phyloP scores from a whole-genome alignment of 2,329 filamentous ascomycete species.

The Microsporum ferrugineum region DNA sequence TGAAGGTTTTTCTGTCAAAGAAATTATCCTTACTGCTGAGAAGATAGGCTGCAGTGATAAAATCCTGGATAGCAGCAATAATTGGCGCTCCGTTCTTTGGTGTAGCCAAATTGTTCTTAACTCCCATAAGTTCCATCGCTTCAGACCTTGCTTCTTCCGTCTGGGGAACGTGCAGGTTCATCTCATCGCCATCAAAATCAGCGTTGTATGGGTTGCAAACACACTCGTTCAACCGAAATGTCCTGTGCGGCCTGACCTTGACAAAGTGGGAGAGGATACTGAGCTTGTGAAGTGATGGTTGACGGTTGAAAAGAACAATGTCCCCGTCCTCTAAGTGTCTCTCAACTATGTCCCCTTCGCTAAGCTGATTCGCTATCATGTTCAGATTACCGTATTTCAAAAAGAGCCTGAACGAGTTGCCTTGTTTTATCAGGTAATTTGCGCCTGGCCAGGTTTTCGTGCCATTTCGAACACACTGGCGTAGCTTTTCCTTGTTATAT shows the following conservation, averaged over 20 bases:
- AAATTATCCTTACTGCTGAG: conserved; percentile 88
- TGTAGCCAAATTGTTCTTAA: conserved; percentile 90
- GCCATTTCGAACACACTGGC: conserved; percentile 62
- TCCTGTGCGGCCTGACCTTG: conserved; percentile 88
- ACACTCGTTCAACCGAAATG: conserved; percentile 94
- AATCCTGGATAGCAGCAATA: conserved; percentile 98
- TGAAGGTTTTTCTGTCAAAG: conserved; percentile 77
- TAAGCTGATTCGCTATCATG: conserved; percentile 59
- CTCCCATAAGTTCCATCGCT: conserved; percentile 92
- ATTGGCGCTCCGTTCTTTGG: conserved; percentile 97
- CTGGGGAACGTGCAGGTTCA: conserved; percentile 97
- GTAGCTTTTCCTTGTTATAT: conserved; percentile 75
- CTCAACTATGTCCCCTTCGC: conserved; percentile 80
- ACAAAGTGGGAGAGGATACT: conserved; percentile 95
- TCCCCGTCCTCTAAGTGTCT: conserved; percentile 91
- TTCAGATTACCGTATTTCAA: conserved; percentile 64
- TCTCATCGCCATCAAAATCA: conserved; percentile 97
- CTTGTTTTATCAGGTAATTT: conserved; percentile 60
- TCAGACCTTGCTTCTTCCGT: conserved; percentile 94
- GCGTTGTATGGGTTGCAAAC: conserved; percentile 97
- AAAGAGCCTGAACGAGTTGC: conserved; percentile 58
- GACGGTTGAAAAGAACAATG: conserved; percentile 93
- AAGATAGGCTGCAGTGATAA: conserved; percentile 89
- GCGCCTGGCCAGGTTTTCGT: conserved; percentile 75
- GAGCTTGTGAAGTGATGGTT: conserved; percentile 94